phyloP scores from a whole-genome alignment of 2,329 filamentous ascomycete genomes.

The Fusarium hostae region DNA sequence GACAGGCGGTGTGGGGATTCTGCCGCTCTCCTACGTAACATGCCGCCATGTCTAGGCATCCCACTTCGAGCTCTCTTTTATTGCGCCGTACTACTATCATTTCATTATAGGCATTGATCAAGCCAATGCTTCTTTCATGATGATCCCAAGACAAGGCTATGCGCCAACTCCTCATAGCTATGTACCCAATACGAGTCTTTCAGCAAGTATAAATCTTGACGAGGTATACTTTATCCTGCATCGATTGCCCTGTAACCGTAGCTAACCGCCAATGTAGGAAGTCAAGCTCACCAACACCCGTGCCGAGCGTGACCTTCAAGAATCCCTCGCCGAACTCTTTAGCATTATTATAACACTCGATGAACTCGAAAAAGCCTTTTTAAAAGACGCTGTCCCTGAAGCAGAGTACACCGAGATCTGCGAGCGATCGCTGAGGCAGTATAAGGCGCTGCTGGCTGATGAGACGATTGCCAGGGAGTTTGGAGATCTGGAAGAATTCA shows the following conservation, averaged over 20 bases:
- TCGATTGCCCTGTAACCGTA: not conserved
- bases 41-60: conserved; percentile 27
- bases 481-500: conserved; percentile 89
- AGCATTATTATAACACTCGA: conserved; percentile 97
- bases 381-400: conserved; percentile 94
- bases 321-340: conserved; percentile 96
- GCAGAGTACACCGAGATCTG: conserved; percentile 96
- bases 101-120: not conserved
- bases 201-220: conserved; percentile 92
- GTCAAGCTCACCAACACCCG: conserved; percentile 89
- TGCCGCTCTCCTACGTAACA: conserved; percentile 49
- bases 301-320: conserved; percentile 91
- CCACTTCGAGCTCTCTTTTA: conserved; percentile 33
- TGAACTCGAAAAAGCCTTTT: conserved; percentile 93
- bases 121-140: conserved; percentile 52
- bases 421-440: conserved; percentile 92
- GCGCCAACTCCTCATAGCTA: conserved; percentile 92
- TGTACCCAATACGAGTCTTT: conserved; percentile 83
- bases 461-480: conserved; percentile 92
- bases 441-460: conserved; percentile 92
- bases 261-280: conserved; percentile 69
- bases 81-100: conserved; percentile 7
- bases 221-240: conserved; percentile 68
- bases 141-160: conserved; percentile 76
- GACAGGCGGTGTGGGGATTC: conserved; percentile 50